A percentile compares a stretch with the other conserved stretches of the same genome.
These are phyloP conservation scores for Malania oleifera DNA, from an alignment of 164 flowering plant species.

Conservation along the genomic window DNA sequence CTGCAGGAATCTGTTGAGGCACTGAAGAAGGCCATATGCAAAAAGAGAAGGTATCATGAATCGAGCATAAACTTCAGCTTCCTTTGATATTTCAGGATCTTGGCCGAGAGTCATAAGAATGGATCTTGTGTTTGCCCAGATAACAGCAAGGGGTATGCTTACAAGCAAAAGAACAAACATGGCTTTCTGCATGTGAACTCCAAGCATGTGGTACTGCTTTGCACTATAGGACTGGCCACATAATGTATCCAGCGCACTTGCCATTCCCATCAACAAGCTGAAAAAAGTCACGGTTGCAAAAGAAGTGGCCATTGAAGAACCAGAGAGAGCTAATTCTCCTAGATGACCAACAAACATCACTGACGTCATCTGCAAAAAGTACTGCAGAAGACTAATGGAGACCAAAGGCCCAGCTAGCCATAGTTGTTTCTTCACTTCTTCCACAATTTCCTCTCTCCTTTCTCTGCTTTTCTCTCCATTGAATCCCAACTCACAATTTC, in stretches of 20 bases:
- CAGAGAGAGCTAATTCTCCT: too few relatives aligned
- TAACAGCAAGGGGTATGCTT: conserved; percentile 19
- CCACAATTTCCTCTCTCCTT: too few relatives aligned
- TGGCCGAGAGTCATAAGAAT: conserved; percentile 18
- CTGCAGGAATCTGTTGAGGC: conserved; percentile 16
- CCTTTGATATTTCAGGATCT: conserved; percentile 19
- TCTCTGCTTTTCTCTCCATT: too few relatives aligned
- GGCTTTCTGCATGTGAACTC: conserved; percentile 22
- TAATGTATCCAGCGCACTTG: conserved; percentile 25
- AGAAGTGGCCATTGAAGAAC: too few relatives aligned
- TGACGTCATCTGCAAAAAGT: too few relatives aligned
- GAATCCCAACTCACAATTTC: too few relatives aligned
- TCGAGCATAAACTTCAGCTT: conserved; percentile 17
- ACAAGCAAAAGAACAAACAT: conserved; percentile 12
- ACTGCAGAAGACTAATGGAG: too few relatives aligned
- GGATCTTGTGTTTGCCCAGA: conserved; percentile 20
- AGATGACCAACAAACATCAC: too few relatives aligned
- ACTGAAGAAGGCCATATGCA: conserved; percentile 21
- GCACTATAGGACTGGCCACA: conserved; percentile 27
- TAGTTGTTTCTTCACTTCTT: too few relatives aligned
- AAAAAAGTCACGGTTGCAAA: too few relatives aligned
- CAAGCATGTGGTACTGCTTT: conserved; percentile 22
- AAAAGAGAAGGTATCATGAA: conserved; percentile 29
- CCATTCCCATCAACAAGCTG: too few relatives aligned
- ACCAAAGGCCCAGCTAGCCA: too few relatives aligned